Conservation (phyloP, 129 eudicot genomes). For the Escallonia rubra region DNA sequence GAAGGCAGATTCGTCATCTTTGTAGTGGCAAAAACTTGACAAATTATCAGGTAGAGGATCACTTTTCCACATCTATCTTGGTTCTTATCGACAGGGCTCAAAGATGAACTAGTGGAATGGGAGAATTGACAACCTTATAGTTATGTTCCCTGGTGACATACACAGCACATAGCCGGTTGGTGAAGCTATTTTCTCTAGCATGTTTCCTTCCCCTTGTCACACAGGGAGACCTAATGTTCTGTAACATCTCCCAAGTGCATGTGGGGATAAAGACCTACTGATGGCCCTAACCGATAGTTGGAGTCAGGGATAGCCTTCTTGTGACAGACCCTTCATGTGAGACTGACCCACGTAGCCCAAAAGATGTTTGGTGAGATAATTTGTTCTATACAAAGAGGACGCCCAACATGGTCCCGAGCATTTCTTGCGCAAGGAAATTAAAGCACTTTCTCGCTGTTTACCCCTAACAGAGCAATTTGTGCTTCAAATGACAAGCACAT, state of each 20-base stretch:
- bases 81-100: too few species aligned
- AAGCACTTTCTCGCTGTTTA: too few species aligned
- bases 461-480: too few species aligned
- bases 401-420: not conserved
- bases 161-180: constrained; percentile 4
- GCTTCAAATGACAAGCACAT: too few species aligned
- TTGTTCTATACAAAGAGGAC: constrained; percentile 5
- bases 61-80: too few species aligned
- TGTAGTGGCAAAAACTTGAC: too few species aligned
- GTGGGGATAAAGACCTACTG: constrained; percentile 25
- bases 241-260: constrained; percentile 37
- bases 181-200: constrained; percentile 18
- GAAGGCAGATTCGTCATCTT: too few species aligned
- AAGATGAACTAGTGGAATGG: not conserved
- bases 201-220: constrained; percentile 28
- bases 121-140: not conserved
- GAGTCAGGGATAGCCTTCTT: not conserved
- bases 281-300: constrained; percentile 5
- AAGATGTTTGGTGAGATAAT: constrained; percentile 6
- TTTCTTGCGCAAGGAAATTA: not conserved
- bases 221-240: constrained; percentile 39
- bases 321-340: constrained; percentile 8
- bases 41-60: too few species aligned
- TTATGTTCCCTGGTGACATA: constrained; percentile 5
- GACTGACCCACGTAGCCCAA: constrained; percentile 21